These are phyloP conservation scores for Bonia amplexicaulis DNA, from an alignment of 176 grass and related monocot species.

Conservation along the genomic window DNA sequence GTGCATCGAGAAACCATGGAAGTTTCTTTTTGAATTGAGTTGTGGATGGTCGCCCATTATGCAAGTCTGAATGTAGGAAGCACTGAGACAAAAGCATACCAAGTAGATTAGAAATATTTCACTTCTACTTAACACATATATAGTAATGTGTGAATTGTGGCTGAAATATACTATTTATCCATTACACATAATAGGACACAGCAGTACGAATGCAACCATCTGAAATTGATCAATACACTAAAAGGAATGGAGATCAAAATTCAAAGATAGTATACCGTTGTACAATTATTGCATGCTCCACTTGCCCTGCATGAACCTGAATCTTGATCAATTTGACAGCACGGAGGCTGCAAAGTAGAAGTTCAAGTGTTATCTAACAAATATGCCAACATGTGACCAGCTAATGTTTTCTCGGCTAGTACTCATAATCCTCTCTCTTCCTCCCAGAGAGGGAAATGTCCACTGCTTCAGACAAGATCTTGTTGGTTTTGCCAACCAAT, in stretches of 20 bases:
- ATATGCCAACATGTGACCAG: neutral
- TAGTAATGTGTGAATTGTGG: slow-evolving; percentile 7
- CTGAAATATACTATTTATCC: neutral
- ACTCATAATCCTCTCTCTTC: neutral
- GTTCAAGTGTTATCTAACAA: slow-evolving; percentile 15
- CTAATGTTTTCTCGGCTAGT: neutral
- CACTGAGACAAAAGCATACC: slow-evolving; percentile 61
- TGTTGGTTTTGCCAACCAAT: slow-evolving; percentile 8
- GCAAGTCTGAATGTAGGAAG: slow-evolving; percentile 69
- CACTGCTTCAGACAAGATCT: slow-evolving; percentile 15
- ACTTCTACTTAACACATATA: neutral
- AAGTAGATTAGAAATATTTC: slow-evolving; percentile 31
- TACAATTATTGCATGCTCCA: slow-evolving; percentile 79
- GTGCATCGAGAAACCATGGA: slow-evolving; percentile 97
- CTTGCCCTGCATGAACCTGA: slow-evolving; percentile 45
- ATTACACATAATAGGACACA: slow-evolving; percentile 1
- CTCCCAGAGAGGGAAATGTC: neutral
- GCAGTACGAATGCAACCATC: slow-evolving; percentile 3
- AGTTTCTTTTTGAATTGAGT: slow-evolving; percentile 81
- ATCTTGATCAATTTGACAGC: slow-evolving; percentile 51
- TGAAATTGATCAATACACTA: slow-evolving; percentile 1
- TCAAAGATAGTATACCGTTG: slow-evolving; percentile 60
- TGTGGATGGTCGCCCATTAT: slow-evolving; percentile 81
- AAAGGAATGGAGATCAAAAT: neutral
- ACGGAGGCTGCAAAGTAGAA: slow-evolving; percentile 58